Percentiles rank a stretch among this genome's conserved stretches.
Evolutionary conservation across 176 grass and related monocot species (phyloP).

Genomic region (Saccharum officinarum): DNA sequence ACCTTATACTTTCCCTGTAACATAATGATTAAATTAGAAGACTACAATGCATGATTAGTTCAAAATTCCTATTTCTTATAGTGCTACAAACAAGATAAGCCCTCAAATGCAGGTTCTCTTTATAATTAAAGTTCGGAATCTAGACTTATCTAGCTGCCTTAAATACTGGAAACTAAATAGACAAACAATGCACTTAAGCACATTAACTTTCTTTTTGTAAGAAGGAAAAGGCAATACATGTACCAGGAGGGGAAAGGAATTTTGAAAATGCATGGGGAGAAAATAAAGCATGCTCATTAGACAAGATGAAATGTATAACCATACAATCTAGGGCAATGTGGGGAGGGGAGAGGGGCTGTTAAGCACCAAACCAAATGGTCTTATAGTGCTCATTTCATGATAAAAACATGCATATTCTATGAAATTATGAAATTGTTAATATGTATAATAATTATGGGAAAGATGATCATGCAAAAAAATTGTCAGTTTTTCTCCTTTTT

Average conservation of each 20-base stretch:
- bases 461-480: not conserved
- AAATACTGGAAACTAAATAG: constrained; percentile 5
- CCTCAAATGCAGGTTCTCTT: not conserved
- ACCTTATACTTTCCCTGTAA: constrained; percentile 98
- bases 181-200: not conserved
- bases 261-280: not conserved
- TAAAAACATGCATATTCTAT: not conserved
- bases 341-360: not conserved
- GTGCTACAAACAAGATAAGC: not conserved
- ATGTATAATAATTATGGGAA: not conserved
- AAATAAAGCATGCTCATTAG: not conserved
- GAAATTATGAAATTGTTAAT: not conserved
- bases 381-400: constrained; percentile 1
- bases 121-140: not conserved
- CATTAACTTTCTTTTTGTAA: not conserved
- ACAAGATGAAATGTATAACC: not conserved
- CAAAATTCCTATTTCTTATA: constrained; percentile 6
- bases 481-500: not conserved
- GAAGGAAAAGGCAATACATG: not conserved
- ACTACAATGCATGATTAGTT: constrained; percentile 7
- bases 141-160: not conserved
- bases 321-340: not conserved
- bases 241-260: not conserved
- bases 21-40: constrained; percentile 33
- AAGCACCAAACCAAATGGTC: not conserved